Base-by-base conservation (phyloP, 257 asterid species). In the Solanum infundibuliforme region DNA sequence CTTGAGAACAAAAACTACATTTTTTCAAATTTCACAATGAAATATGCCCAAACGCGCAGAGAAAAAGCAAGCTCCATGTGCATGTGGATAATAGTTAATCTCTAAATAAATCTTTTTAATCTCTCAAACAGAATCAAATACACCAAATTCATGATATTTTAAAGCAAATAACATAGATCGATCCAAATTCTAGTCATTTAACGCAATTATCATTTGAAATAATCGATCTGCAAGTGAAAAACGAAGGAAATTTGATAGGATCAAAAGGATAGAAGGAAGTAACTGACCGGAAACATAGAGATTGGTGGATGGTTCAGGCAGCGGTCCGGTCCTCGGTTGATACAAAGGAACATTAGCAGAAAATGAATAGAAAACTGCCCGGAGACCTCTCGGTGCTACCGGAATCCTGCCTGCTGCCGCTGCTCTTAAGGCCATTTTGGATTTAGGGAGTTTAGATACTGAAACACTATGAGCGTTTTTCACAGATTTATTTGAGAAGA, bases 231-330 rank as follows among this genome's bases (percentile, higher is more conserved):
- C 12, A 38, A 76, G 83, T 3, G 1, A 38, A 36, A 46, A 52
- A 2, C 12, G 58, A 38, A 76, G 83, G 6, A 38, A 35, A 74
- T 0, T 34, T 74, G 14, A 35, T 35, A 20, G 12, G 82, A 21
- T 27, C n/a, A 74, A 74, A 36, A 21, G 16, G 39, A 72, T 2
- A 88, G 1, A 88, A 52, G 48, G 27, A 23, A 38, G 14, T n/a
- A 14, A 52, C 21, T 73, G 82, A 92, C 98, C 99, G 29, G 98
- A 95, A 84, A 96, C 94, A 93, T 95, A 96, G 87, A 96, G 98
- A 90, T 95, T 95, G 88, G 92, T 90, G 35, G 98, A 95, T 55
- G 98, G 99, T 39, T 95, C 98, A 43, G 98, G 96, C 0, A 95
- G 93, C 62, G 98, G 95, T 52, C 91, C 91, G 16, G 92, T 6